Evolutionary conservation across 2,329 filamentous ascomycete genomes (phyloP), one percentile per base, ranked within the genome.

Genomic region (Ophiostoma ulmi): DNA sequence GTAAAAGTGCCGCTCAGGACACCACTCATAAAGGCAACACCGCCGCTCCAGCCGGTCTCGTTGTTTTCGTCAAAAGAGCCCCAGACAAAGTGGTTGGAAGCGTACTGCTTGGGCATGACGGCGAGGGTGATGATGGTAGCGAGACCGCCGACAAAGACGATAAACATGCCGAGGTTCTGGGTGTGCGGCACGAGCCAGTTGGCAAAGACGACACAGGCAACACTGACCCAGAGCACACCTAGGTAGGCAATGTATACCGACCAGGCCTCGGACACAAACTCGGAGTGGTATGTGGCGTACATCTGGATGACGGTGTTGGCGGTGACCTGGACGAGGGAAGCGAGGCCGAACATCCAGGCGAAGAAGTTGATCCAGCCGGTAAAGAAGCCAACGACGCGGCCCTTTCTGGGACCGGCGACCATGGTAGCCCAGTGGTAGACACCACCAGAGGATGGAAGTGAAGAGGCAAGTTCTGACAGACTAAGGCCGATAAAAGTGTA

Each of bases 1-100:
- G 87, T 87, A 76, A 88, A 90, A 13, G 88, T 87, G 5, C 88
- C 88, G 74, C 90, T 90, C 35, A 91, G 81, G 77, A 90, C 88
- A 22, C 88, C 88, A 0, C 86, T 80, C 36, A 90, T 79, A 73
- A 91, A 90, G 1, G 87, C 87, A n/a, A 90, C 85, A 20, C 87
- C 87, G 64, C 86, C 81, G 74, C 74, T 80, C 85, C 78, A 86
- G 69, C 86, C 87, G 75, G 79, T 86, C 74, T 77, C 75, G 72
- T 85, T 85, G 72, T 84, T 81, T 73, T 82, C 80, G 5, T 78
- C 72, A 73, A 84, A 83, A 1, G 79, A 81, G 48, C 74, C 78
- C 86, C 86, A 89, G 10, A 89, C 85, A 39, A 84, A 85, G 38
- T 81, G 74, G 73, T 82, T 83, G 63, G 79, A 81, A 3, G 83